Conservation (phyloP, 1,284 basidiomycete genomes). For the Blastosporella zonata region DNA sequence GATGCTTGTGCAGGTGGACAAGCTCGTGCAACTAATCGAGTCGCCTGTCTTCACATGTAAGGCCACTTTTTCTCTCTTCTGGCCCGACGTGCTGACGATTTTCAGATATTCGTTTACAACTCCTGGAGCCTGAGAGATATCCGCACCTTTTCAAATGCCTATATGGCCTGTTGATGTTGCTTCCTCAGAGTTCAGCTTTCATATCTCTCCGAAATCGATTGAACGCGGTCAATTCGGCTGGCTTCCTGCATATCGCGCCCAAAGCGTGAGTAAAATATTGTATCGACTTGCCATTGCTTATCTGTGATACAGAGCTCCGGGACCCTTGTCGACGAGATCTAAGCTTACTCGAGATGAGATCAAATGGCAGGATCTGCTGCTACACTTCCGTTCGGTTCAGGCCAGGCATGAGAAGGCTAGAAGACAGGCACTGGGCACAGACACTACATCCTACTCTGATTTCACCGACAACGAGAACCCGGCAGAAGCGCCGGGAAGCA, state of each 20-base stretch:
- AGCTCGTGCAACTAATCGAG: constrained; percentile 97
- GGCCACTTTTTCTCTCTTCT: constrained; percentile 21
- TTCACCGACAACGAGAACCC: constrained; percentile 42
- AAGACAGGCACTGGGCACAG: constrained; percentile 59
- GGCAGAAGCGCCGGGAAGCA: constrained; percentile 27
- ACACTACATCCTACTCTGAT: constrained; percentile 41
- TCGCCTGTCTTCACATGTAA: constrained; percentile 96
- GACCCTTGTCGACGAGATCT: constrained; percentile 52
- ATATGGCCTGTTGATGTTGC: constrained; percentile 95
- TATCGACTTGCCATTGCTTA: neutral
- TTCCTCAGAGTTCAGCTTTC: constrained; percentile 97
- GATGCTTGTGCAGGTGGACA: constrained; percentile 95
- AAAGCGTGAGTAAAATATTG: constrained; percentile 55
- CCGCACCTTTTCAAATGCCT: constrained; percentile 97
- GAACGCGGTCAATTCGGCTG: constrained; percentile 92
- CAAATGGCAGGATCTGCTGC: constrained; percentile 89
- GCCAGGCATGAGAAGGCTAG: constrained; percentile 84
- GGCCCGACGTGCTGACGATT: constrained; percentile 7
- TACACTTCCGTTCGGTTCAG: constrained; percentile 84
- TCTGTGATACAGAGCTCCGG: constrained; percentile 25
- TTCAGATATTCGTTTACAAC: constrained; percentile 90
- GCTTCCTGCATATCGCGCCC: constrained; percentile 86
- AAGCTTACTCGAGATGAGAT: constrained; percentile 85
- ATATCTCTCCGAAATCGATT: constrained; percentile 92
- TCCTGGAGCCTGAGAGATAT: constrained; percentile 95